Evolutionary conservation across 2,329 filamentous ascomycete genomes (phyloP), one percentile per base, ranked within the genome.

Genomic region (Aspergillus quadricinctus): DNA sequence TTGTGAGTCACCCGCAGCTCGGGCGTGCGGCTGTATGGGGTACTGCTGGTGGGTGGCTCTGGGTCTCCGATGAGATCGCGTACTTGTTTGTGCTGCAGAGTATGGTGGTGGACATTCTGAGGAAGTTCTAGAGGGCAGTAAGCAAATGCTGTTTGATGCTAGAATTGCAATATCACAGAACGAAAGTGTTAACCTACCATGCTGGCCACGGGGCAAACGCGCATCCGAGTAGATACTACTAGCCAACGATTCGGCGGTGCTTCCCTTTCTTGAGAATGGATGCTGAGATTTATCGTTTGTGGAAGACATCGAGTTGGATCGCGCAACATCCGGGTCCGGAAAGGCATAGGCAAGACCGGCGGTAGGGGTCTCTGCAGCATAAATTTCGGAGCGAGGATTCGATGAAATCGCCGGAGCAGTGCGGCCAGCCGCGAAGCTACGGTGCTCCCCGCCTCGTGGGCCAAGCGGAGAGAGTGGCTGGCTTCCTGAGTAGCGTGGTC

Each of bases 301-400:
- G 54, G 70, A 67, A 35, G 73, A 69, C 31, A 72, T 69, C 0
- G 73, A 74, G 57, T 70, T 69, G 5, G 72, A 69, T 48, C 75
- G 69, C 21, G 72, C 72, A 10, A 76, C 69, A 50, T 77, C 77
- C 1, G 78, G 78, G 61, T 80, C 78, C 0, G 78, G 78, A 63
- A 80, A 80, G 23, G 78, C 78, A 60, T 80, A 80, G 3, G 78
- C 77, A 61, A 79, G 75, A 69, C 78, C 78, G 27, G 75, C 75
- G 4, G 77, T 79, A 35, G 78, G 78, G 11, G 76, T 74, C 56
- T 80, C 77, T 3, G 78, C 78, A 57, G 78, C 78, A 60, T 79
- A 80, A 52, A 79, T 78, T 57, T 79, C 78, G 27, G 76, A 75
- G 48, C 75, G 74, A 25, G 78, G 78, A 62, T 80, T 80, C 25